Base-by-base conservation (phyloP, 129 eudicot species). In the Flaveria brownii region DNA sequence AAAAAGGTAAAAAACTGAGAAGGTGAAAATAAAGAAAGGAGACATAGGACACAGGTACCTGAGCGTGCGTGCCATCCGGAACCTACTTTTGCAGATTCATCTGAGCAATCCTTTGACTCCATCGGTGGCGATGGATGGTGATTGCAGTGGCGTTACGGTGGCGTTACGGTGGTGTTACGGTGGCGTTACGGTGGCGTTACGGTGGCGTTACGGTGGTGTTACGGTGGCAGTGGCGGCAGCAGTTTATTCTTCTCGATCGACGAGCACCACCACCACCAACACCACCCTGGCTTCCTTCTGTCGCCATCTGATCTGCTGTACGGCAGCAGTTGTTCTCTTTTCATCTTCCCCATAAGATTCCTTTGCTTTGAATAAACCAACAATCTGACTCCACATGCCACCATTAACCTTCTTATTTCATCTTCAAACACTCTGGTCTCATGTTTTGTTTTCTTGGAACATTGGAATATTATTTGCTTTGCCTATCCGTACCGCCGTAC, bases 21-120 rank as follows among this genome's bases (percentile, higher is more conserved):
- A 23, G 9, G 15, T 23, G 25, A 23, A 51, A 71, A 15, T 33
- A 33, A 28, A 51, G 33, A 25, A 26, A 50, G 41, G 43, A 15
- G n/a, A 30, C 23, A 5, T 23, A 23, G 17, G 17, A 20, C 12
- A 51, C 3, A 28, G 20, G 65, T 39, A 60, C 57, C 47, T 39
- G 66, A 72, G 20, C 78, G 78, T 77, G 83, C 83, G 78, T 79
- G 83, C 68, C 67, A 64, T 72, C 57, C 73, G 73, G 73, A 79
- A 63, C 82, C 73, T 49, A 62, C 72, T 79, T 79, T 51, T 14
- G 71, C 73, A 77, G 75, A 68, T 68, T 70, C 20, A 26, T 47
- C n/a, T n/a, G 75, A 5, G 0, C 50, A n/a, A 72, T 63, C 26
- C 70, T 73, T 80, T 80, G 79, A 73, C 79, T 74, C 60, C 61